Conservation (phyloP, 345 rosid species). For the Heritiera littoralis region DNA sequence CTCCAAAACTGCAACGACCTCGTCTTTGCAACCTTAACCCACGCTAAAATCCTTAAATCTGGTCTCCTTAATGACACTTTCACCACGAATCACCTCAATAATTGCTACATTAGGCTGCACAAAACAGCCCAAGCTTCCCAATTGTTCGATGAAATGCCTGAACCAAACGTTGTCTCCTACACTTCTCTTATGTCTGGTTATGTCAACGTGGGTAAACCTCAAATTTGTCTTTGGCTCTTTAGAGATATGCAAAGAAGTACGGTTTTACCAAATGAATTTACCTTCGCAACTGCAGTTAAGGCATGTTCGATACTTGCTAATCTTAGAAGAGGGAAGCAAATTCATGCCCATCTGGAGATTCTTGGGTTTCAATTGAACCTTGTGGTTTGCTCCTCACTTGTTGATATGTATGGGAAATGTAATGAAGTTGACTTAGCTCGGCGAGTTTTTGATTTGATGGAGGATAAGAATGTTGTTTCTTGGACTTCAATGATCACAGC, state of each 20-base stretch:
- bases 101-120: conserved; percentile 36
- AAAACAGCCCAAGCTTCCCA: conserved; percentile 36
- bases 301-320: conserved; percentile 61
- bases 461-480: conserved; percentile 57
- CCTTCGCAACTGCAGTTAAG: conserved; percentile 55
- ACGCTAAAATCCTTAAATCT: conserved; percentile 40
- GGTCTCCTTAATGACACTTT: conserved; percentile 41
- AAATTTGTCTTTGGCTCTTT: conserved; percentile 43
- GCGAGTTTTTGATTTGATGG: conserved; percentile 66
- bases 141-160: conserved; percentile 68
- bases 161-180: conserved; percentile 77
- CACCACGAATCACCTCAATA: conserved; percentile 53
- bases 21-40: conserved; percentile 31
- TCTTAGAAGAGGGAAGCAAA: conserved; percentile 44
- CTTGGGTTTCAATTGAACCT: conserved; percentile 46
- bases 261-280: conserved; percentile 63
- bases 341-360: conserved; percentile 59
- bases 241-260: conserved; percentile 35
- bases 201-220: conserved; percentile 36
- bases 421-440: conserved; percentile 63
- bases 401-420: conserved; percentile 93
- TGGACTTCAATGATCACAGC: conserved; percentile 80
- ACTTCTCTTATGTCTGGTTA: conserved; percentile 67
- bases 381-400: conserved; percentile 73
- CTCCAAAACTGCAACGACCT: conserved; percentile 39